Percentiles rank a stretch among this genome's conserved stretches.
Evolutionary conservation across 352 stramenopile species (phyloP).

Genomic region (Pythium dissotocum): DNA sequence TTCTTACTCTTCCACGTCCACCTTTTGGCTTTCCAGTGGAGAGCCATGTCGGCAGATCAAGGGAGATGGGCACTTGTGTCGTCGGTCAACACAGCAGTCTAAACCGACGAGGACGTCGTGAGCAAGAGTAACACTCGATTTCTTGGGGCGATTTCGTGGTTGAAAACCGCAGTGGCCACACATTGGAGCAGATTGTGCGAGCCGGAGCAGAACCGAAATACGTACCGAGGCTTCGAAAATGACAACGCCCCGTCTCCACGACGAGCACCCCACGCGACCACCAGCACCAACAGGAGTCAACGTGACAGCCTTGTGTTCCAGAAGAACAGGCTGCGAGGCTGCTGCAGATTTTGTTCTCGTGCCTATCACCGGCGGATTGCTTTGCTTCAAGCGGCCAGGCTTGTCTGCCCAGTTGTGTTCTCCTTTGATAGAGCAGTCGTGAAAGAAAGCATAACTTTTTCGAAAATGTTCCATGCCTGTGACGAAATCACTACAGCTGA

Average conservation of each 20-base stretch:
- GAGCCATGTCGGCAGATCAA: background rate
- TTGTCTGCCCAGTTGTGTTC: background rate
- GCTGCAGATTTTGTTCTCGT: background rate
- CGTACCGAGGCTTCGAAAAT: background rate
- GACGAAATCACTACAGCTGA: too few species aligned
- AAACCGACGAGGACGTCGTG: conserved; percentile 10
- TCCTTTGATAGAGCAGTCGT: too few species aligned
- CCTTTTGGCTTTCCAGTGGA: background rate
- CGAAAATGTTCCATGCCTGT: too few species aligned
- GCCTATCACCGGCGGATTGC: background rate
- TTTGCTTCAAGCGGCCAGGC: background rate
- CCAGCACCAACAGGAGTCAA: background rate
- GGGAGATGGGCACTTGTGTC: conserved; percentile 6
- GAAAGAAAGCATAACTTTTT: too few species aligned
- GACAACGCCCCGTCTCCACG: background rate
- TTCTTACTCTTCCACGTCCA: background rate
- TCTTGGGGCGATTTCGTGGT: conserved; percentile 17
- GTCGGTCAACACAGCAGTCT: conserved; percentile 8
- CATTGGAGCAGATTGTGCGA: conserved; percentile 19
- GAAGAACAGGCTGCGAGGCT: background rate
- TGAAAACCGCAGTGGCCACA: conserved; percentile 13
- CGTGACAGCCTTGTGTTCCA: background rate
- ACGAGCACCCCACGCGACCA: background rate
- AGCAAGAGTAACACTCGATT: conserved; percentile 18
- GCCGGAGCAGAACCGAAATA: conserved; percentile 7